phyloP scores from a whole-genome alignment of 441 rosid genomes.

The Erysimum pusillum region DNA sequence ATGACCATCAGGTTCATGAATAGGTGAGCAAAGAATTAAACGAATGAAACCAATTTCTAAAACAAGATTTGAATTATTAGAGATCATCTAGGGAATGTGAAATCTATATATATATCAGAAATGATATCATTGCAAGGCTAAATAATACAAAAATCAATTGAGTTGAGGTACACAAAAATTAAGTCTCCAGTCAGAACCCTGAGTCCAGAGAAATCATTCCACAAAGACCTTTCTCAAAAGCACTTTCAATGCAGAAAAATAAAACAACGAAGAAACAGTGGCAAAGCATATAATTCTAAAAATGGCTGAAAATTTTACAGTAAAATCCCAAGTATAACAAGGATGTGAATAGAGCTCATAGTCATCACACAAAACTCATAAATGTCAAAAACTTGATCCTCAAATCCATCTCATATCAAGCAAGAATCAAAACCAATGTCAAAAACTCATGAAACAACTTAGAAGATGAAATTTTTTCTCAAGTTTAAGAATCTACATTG shows the following conservation, averaged over 20 bases:
- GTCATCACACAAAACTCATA: not conserved
- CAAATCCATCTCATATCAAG: constrained; percentile 1
- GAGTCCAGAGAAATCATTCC: constrained; percentile 16
- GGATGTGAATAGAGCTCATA: constrained; percentile 1
- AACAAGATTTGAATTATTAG: not conserved
- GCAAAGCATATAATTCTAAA: not conserved
- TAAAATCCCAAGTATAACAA: not conserved
- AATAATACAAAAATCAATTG: constrained; percentile 2
- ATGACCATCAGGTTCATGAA: not conserved
- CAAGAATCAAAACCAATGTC: not conserved
- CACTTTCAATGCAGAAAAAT: constrained; percentile 9
- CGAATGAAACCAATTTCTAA: not conserved
- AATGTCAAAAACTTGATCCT: constrained; percentile 21
- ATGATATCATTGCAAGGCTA: constrained; percentile 2
- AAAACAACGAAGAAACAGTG: not conserved
- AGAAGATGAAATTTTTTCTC: not conserved
- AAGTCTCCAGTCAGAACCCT: constrained; percentile 9
- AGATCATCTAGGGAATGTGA: not conserved
- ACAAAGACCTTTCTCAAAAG: not conserved
- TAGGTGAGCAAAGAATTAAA: not conserved
- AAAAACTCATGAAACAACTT: not conserved
- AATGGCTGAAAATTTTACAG: not conserved
- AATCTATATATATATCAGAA: not conserved
- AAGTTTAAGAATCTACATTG: constrained; percentile 13
- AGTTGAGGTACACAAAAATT: not conserved